These are phyloP conservation scores for Schizochytrium sp. DNA, from an alignment of 108 stramenopile species.

Conservation along the genomic window DNA sequence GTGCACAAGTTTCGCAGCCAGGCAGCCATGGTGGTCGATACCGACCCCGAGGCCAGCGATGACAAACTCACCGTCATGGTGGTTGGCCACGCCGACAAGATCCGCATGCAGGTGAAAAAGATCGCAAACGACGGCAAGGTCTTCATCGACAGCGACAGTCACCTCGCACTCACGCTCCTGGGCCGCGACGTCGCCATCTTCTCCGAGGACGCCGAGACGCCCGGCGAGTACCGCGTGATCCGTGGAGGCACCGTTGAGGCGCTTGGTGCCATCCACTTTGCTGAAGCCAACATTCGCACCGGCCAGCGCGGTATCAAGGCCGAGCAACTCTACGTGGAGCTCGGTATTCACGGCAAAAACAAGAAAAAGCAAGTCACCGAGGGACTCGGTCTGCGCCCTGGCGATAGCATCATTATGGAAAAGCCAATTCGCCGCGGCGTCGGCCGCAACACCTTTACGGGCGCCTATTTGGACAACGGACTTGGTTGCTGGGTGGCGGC, in stretches of 20 bases:
- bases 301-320: background rate
- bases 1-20: background rate
- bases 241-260: background rate
- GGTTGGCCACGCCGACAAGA: constrained; percentile 13
- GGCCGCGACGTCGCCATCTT: background rate
- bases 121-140: constrained; percentile 6
- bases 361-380: background rate
- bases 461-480: constrained; percentile 8
- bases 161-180: background rate
- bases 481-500: background rate
- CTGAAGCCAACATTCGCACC: background rate
- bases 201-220: background rate
- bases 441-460: background rate
- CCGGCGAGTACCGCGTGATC: background rate
- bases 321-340: constrained; percentile 10
- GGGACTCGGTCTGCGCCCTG: background rate
- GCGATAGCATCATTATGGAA: constrained; percentile 13
- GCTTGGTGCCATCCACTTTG: constrained; percentile 3
- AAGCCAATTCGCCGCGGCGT: constrained; percentile 11
- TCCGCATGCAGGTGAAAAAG: constrained; percentile 8
- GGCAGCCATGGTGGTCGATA: background rate
- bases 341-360: background rate
- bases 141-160: constrained; percentile 15
- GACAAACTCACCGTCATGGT: background rate
- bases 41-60: background rate